A percentile compares a stretch with the other conserved stretches of the same genome.
Evolutionary conservation across 805 yeast species (phyloP).

Genomic region (Candida pseudofarinosa): DNA sequence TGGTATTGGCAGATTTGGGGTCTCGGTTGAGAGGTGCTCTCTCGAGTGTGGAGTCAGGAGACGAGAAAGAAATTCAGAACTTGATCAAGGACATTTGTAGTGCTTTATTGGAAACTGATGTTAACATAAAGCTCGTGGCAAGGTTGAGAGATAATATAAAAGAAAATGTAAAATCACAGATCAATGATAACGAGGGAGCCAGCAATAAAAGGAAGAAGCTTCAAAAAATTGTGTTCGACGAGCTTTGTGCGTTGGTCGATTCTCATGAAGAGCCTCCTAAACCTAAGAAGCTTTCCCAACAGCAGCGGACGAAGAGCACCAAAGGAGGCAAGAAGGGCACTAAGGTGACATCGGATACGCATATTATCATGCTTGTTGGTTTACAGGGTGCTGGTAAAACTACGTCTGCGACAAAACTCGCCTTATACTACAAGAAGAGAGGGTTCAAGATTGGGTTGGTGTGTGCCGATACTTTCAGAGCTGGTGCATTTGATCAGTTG

Average conservation of each 20-base stretch:
- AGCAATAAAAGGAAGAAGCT: slow-evolving; percentile 71
- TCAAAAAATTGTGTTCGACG: slow-evolving; percentile 93
- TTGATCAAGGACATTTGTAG: slow-evolving; percentile 86
- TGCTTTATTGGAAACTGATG: slow-evolving; percentile 92
- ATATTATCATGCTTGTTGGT: slow-evolving; percentile 96
- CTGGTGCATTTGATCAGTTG: slow-evolving; percentile 98
- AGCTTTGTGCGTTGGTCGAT: slow-evolving; percentile 81
- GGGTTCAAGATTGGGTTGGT: slow-evolving; percentile 95
- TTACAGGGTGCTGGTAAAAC: slow-evolving; percentile 99
- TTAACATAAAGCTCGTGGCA: slow-evolving; percentile 80
- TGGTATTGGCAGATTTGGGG: slow-evolving; percentile 48
- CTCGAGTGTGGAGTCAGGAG: slow-evolving; percentile 37
- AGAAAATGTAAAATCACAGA: slow-evolving; percentile 47
- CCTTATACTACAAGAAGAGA: slow-evolving; percentile 88
- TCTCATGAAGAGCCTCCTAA: slow-evolving; percentile 60
- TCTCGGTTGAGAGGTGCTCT: slow-evolving; percentile 39
- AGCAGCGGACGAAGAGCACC: slow-evolving; percentile 12
- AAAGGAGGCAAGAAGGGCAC: slow-evolving; percentile 27
- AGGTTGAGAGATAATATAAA: slow-evolving; percentile 60
- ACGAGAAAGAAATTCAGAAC: slow-evolving; percentile 33
- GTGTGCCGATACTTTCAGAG: slow-evolving; percentile 99
- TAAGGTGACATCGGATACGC: slow-evolving; percentile 19
- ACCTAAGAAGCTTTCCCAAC: slow-evolving; percentile 68
- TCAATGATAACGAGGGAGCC: slow-evolving; percentile 50
- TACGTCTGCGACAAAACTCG: slow-evolving; percentile 93